Evolutionary conservation across 2,329 filamentous ascomycete genomes (phyloP), one percentile per base, ranked within the genome.

Genomic region (Beauveria brongniartii): DNA sequence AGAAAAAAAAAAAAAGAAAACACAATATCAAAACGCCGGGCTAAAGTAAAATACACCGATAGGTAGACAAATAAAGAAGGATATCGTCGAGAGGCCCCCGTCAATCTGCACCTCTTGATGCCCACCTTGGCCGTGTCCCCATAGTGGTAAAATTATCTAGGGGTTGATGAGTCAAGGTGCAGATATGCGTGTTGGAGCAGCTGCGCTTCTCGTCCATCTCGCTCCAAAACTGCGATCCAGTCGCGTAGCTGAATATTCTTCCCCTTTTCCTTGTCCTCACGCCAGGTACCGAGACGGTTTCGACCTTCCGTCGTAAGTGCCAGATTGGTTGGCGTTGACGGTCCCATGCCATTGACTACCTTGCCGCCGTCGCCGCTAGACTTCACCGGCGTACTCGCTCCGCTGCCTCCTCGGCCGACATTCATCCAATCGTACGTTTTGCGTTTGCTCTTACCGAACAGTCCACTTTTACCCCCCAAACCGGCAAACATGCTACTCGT

Each of bases 161-260:
- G 74, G 58, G 76, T 75, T 16, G 80, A 80, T 54, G 73, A 70
- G 65, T 86, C 82, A 65, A 86, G 70, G 62, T 73, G 73, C 61
- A 78, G 68, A 64, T 85, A 85, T 1, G 84, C 82, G 53, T 75
- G 73, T 69, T 89, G 85, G 53, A 90, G 71, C 26, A 85, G 82
- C 69, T 78, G 82, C 65, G 76, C 77, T 71, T 91, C 88, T 65
- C 80, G 81, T 1, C 90, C 88, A 70, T 96, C 91, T 55, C 86
- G 80, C 72, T 96, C 92, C 52, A 97, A 79, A 63, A 90, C 89
- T 22, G 84, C 80, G 18, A 96, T 78, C 77, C 92, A 86, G 72
- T 97, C 93, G 59, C 93, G 83, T 57, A 96, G 78, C 75, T 97
- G 92, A 53, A 97, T 90, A 28, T 87, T 87, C 66, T 81, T 83